Conservation (phyloP, 2,329 filamentous ascomycete genomes). For the Neofusicoccum sp. region DNA sequence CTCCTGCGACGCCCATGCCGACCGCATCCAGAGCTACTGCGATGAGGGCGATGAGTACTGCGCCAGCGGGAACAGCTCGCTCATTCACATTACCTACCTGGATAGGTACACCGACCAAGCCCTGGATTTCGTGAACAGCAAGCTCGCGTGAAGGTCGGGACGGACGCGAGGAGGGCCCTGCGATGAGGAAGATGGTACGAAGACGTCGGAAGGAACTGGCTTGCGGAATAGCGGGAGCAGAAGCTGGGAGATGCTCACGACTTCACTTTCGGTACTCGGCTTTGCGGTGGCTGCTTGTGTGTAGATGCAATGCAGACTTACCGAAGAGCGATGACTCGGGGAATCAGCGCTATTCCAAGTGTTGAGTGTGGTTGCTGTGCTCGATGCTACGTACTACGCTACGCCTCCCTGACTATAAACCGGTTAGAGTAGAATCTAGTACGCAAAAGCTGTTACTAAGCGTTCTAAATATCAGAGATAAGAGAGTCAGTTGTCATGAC, state of each 20-base stretch:
- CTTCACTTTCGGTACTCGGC: not conserved
- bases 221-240: not conserved
- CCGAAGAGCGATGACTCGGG: too few species aligned
- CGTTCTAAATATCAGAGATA: too few species aligned
- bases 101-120: slow-evolving; percentile 3
- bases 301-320: not conserved
- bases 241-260: not conserved
- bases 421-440: too few species aligned
- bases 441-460: too few species aligned
- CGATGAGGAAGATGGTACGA: not conserved
- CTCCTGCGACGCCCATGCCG: slow-evolving; percentile 2
- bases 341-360: too few species aligned
- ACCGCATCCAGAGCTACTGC: slow-evolving; percentile 5
- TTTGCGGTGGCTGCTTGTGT: not conserved
- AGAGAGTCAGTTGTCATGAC: too few species aligned
- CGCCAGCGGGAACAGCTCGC: not conserved
- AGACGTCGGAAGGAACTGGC: not conserved
- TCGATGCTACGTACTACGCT: too few species aligned
- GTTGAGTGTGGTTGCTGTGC: too few species aligned
- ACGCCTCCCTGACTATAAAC: too few species aligned
- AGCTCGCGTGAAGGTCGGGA: not conserved
- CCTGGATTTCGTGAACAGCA: slow-evolving; percentile 11
- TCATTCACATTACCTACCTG: slow-evolving; percentile 4
- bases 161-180: not conserved
- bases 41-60: slow-evolving; percentile 9